phyloP scores from a whole-genome alignment of 257 asterid genomes.

The Thymus quinquecostatus region DNA sequence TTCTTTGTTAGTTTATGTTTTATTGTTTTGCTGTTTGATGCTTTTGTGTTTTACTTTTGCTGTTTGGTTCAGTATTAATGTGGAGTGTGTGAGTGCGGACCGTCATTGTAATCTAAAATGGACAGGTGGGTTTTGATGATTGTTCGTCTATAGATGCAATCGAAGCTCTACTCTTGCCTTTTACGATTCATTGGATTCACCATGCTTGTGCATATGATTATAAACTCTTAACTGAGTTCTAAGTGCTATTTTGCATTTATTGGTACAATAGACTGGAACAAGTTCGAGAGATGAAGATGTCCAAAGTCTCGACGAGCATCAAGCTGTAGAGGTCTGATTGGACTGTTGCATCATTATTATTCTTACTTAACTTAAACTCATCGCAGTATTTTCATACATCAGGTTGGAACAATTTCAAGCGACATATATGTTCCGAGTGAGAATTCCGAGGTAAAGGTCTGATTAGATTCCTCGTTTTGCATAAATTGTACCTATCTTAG shows the following conservation, averaged over 20 bases:
- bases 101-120: no score
- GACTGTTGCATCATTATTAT: slow-evolving; percentile 22
- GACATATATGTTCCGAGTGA: slow-evolving; percentile 31
- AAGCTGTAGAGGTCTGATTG: slow-evolving; percentile 42
- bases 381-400: slow-evolving; percentile 29
- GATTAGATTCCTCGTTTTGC: slow-evolving; percentile 27
- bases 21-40: no score
- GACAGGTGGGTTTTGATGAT: slow-evolving; percentile 47
- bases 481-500: not conserved
- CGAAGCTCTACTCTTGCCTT: no score
- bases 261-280: slow-evolving; percentile 43
- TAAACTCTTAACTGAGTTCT: not conserved
- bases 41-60: no score
- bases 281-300: no score
- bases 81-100: no score
- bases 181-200: no score
- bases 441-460: slow-evolving; percentile 38
- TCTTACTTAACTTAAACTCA: not conserved
- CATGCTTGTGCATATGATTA: no score
- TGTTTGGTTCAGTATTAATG: no score
- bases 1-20: no score
- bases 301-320: slow-evolving; percentile 29
- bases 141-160: no score
- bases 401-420: slow-evolving; percentile 39
- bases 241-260: slow-evolving; percentile 11